phyloP scores from a whole-genome alignment of 2,329 filamentous ascomycete genomes.

The Thielaviopsis punctulata region DNA sequence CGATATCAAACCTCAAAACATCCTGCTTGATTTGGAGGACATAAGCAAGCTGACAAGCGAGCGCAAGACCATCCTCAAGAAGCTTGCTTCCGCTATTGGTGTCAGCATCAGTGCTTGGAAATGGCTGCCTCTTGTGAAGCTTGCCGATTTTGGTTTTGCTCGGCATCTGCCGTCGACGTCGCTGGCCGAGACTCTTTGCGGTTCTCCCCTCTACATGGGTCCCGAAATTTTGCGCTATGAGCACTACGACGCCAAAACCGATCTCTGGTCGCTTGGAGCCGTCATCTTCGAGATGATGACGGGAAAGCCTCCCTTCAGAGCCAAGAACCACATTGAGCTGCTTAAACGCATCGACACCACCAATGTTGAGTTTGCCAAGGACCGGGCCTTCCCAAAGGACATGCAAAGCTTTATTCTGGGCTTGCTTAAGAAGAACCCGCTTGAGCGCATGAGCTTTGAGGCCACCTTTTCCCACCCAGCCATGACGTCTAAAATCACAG shows the following conservation, averaged over 20 bases:
- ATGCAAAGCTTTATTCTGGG: slow-evolving; percentile 70
- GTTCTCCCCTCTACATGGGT: slow-evolving; percentile 95
- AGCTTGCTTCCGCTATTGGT: slow-evolving; percentile 28
- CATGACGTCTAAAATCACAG: slow-evolving; percentile 60
- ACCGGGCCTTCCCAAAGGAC: slow-evolving; percentile 27
- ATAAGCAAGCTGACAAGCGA: slow-evolving; percentile 55
- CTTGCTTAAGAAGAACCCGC: slow-evolving; percentile 69
- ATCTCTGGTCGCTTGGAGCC: slow-evolving; percentile 94
- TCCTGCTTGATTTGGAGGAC: slow-evolving; percentile 40
- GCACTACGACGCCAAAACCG: slow-evolving; percentile 91
- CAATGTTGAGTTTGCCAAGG: slow-evolving; percentile 24
- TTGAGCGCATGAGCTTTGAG: slow-evolving; percentile 71
- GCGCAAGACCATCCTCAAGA: slow-evolving; percentile 37
- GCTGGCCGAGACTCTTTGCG: slow-evolving; percentile 87
- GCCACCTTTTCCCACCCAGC: slow-evolving; percentile 66
- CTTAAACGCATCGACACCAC: slow-evolving; percentile 80
- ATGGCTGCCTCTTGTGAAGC: slow-evolving; percentile 75
- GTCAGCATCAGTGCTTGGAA: slow-evolving; percentile 38
- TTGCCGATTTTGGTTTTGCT: slow-evolving; percentile 97
- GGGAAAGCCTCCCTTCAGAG: slow-evolving; percentile 77
- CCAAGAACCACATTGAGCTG: slow-evolving; percentile 85
- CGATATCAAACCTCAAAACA: slow-evolving; percentile 93
- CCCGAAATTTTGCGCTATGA: slow-evolving; percentile 95
- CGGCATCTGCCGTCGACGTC: slow-evolving; percentile 79
- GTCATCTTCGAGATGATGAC: slow-evolving; percentile 92